phyloP scores from a whole-genome alignment of 768 basidiomycete species.

The Hemileccinum impolitum region DNA sequence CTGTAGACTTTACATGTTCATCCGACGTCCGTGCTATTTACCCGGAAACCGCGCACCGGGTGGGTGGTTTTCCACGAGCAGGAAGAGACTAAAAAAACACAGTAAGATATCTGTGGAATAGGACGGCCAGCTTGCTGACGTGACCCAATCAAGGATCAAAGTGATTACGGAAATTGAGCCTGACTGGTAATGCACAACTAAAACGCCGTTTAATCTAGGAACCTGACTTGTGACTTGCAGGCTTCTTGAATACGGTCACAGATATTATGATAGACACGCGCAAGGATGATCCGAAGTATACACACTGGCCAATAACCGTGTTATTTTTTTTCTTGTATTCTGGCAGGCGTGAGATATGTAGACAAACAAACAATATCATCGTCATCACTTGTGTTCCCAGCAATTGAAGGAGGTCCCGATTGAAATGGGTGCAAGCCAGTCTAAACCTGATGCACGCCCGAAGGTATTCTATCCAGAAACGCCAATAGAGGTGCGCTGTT shows the following conservation, averaged over 20 bases:
- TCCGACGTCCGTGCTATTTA: conserved; percentile 92
- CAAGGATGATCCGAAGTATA: neutral
- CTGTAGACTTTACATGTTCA: conserved; percentile 80
- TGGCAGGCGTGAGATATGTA: no score
- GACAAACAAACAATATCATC: no score
- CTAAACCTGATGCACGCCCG: conserved; percentile 52
- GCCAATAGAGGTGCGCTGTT: conserved; percentile 46
- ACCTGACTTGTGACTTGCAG: conserved; percentile 24
- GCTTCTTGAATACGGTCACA: conserved; percentile 51
- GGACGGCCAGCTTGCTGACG: conserved; percentile 8
- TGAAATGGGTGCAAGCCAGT: conserved; percentile 67
- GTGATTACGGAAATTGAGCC: conserved; percentile 93
- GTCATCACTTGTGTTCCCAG: no score
- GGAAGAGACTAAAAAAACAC: conserved; percentile 94
- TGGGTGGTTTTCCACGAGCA: conserved; percentile 97
- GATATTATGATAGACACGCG: conserved; percentile 35
- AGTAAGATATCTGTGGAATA: conserved; percentile 46
- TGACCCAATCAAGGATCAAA: conserved; percentile 58
- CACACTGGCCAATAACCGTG: neutral
- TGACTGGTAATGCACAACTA: conserved; percentile 63
- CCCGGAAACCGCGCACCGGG: conserved; percentile 82
- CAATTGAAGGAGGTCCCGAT: neutral
- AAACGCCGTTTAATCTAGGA: neutral
- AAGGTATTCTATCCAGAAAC: conserved; percentile 56
- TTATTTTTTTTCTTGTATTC: no score